Evolutionary conservation across 73 alveolate species (phyloP), one percentile per base, ranked within the genome.

Genomic region (Stentor coeruleus): DNA sequence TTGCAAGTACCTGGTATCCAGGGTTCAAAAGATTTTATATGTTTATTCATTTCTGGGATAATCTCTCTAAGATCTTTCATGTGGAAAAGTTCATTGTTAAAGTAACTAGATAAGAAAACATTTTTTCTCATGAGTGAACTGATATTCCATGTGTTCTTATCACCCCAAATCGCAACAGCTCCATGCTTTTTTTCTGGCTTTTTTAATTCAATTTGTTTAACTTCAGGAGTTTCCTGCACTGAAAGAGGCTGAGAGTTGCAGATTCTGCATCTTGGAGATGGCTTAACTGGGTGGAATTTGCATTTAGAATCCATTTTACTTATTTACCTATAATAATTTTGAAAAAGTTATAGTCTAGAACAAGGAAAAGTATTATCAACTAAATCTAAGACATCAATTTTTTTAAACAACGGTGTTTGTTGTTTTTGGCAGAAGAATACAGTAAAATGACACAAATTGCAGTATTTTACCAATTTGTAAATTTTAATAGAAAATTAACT

Each of bases 1-100:
- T 96, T 94, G 59, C 85, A 83, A 6, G 95, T 86, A 4, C 98
- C 98, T 14, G 89, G 77, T 6, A 93, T 91, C 96, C 97, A 94
- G 3, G 98, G 93, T 3, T 91, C 97, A 0, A 86, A 89, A 85
- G 85, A 86, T 3, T 89, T 84, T 26, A 90, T 95, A 83, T 89
- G 87, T 14, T 84, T 90, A 57, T 86, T 89, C 2, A 93, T 90
- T 84, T 94, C 96, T 39, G 84, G 90, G 39, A 91, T 82, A 30
- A 94, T 90, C 28, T 91, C 97, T 33, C 83, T 66, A 49, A 88
- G 89, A 33, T 88, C 82, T 87, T 87, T 87, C 35, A 88, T 59
- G n/a, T 74, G 36, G 42, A 80, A 86, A 37, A 94, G 90, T 38
- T 94, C 98, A 77, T 86, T 93, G 58, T 85, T 66, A 40, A 66